Base-by-base conservation (phyloP, 176 grass and related monocot genomes). In the Hyparrhenia diplandra region DNA sequence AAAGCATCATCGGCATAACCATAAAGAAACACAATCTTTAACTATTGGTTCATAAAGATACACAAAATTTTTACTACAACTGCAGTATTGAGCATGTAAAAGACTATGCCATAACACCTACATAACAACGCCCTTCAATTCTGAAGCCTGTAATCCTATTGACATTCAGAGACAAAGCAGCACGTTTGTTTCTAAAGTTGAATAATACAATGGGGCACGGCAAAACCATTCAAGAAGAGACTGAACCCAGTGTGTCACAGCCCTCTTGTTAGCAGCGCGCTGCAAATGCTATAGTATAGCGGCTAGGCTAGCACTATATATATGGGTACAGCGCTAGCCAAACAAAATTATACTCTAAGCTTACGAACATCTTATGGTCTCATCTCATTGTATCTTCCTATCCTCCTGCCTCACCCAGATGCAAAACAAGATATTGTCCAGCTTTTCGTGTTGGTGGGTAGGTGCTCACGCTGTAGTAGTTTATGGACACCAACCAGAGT, bases 331-430 rank as follows among this genome's bases (percentile, higher is more conserved):
- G 76, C 45, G 21, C 77, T 81, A 82, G 42, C 69, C 71, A 58
- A 80, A 88, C 71, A 88, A 85, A 85, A 67, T 70, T 86, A 80
- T 70, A 79, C 23, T 70, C 5, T n/a, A 11, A 36, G 64, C 32
- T 67, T 67, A 67, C 32, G 49, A 64, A 52, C 81, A 90, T 77
- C 46, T 43, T 62, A 62, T 45, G 1, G 30, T 57, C 54, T 34
- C 17, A 32, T n/a, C n/a, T 71, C 67, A 12, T 71, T 4, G 12
- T 34, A n/a, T 80, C 49, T 81, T 78, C 64, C 68, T 86, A n/a
- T 54, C 29, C 16, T 36, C 69, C 59, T 12, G 41, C 61, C 72
- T 67, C 68, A 28, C n/a, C 31, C 58, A 13, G 28, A 74, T 80
- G 78, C 73, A 46, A 58, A 83, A 74, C n/a, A 41, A 66, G 2